A percentile compares a stretch with the other conserved stretches of the same genome.
Conservation (phyloP, 352 stramenopile genomes). For the Phytophthora idaei region DNA sequence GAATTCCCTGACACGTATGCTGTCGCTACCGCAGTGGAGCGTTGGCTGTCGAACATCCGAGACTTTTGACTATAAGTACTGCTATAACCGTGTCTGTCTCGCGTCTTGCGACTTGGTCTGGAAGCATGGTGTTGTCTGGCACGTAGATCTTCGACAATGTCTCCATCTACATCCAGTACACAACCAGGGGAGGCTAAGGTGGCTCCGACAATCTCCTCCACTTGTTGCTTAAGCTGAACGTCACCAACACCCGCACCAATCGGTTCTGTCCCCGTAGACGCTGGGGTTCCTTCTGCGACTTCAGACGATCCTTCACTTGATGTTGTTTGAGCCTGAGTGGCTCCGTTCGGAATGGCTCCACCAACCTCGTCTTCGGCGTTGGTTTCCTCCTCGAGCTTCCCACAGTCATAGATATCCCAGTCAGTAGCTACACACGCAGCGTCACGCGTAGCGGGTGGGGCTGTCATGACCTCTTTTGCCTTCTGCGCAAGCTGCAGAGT, state of each 20-base stretch:
- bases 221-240: constrained; percentile 67
- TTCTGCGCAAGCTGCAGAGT: constrained; percentile 81
- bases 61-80: constrained; percentile 52
- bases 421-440: constrained; percentile 74
- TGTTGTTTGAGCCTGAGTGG: constrained; percentile 2
- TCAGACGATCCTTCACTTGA: constrained; percentile 22
- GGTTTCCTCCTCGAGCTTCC: constrained; percentile 31
- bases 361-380: constrained; percentile 37
- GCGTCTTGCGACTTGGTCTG: constrained; percentile 22
- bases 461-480: constrained; percentile 85
- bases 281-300: constrained; percentile 11
- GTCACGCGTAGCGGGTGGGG: constrained; percentile 75
- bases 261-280: constrained; percentile 15
- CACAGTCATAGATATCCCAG: constrained; percentile 89
- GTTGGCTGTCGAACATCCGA: constrained; percentile 44
- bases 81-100: constrained; percentile 24
- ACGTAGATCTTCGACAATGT: constrained; percentile 76
- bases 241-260: constrained; percentile 46
- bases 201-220: constrained; percentile 81
- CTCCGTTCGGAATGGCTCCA: not conserved
- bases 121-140: constrained; percentile 51
- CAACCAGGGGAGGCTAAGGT: constrained; percentile 80
- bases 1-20: constrained; percentile 37
- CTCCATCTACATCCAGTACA: constrained; percentile 77
- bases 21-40: constrained; percentile 37